phyloP scores from a whole-genome alignment of 1,139 yeast species.

The Lodderomyces pseudojiufengensis region DNA sequence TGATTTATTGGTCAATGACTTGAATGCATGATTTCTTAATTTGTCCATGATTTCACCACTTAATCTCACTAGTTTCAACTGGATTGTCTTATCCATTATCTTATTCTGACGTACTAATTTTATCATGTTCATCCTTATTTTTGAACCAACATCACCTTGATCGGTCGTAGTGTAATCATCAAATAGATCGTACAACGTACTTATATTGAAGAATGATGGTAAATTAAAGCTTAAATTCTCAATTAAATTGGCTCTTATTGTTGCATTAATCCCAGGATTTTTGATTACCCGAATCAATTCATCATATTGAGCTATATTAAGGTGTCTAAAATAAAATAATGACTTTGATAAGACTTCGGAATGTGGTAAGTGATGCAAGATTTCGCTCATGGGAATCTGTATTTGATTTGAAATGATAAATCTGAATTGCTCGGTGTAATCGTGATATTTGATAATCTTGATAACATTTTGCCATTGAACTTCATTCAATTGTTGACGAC shows the following conservation, averaged over 20 bases:
- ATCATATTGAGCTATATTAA: constrained; percentile 11
- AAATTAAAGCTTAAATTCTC: constrained; percentile 14
- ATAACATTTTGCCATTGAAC: constrained; percentile 19
- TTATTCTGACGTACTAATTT: constrained; percentile 19
- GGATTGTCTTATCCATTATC: constrained; percentile 12
- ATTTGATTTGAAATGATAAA: constrained; percentile 17
- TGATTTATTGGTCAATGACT: constrained; percentile 3
- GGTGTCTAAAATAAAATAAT: constrained; percentile 24
- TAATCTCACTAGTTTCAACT: constrained; percentile 46
- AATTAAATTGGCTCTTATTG: constrained; percentile 23
- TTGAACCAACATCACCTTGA: constrained; percentile 79
- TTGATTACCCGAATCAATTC: constrained; percentile 17
- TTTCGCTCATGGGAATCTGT: constrained; percentile 16
- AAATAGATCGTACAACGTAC: constrained; percentile 23
- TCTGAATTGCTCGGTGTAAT: constrained; percentile 20
- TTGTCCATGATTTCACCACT: constrained; percentile 40
- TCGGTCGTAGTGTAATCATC: constrained; percentile 66
- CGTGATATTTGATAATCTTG: constrained; percentile 14
- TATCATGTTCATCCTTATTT: constrained; percentile 53
- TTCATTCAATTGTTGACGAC: constrained; percentile 3
- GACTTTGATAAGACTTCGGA: constrained; percentile 29
- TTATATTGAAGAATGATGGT: constrained; percentile 50
- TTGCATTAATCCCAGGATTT: constrained; percentile 21
- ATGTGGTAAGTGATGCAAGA: constrained; percentile 24
- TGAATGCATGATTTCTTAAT: constrained; percentile 26